These are phyloP conservation scores for Climacium dendroides DNA, from an alignment of 225 moss, liverwort and hornwort genomes.

Conservation along the genomic window DNA sequence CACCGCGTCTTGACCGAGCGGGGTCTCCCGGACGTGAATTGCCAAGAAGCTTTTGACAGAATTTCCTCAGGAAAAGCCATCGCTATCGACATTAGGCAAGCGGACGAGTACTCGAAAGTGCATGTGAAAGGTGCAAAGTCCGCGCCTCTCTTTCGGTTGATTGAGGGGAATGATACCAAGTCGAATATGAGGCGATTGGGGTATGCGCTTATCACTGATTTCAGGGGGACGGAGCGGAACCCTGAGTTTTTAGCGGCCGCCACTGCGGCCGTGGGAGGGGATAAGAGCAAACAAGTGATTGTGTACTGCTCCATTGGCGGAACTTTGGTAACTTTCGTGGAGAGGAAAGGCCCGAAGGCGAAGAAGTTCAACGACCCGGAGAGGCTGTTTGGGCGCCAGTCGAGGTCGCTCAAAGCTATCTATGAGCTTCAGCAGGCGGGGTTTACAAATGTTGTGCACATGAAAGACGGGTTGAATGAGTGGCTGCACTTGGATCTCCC, in stretches of 20 bases:
- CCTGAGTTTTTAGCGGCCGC: slow-evolving; percentile 60
- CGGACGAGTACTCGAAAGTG: slow-evolving; percentile 32
- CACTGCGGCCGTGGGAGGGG: slow-evolving; percentile 41
- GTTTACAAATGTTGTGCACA: slow-evolving; percentile 47
- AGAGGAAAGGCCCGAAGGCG: slow-evolving; percentile 67
- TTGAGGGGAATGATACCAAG: slow-evolving; percentile 65
- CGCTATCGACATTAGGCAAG: slow-evolving; percentile 60
- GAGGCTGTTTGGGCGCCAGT: slow-evolving; percentile 69
- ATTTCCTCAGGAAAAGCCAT: slow-evolving; percentile 32
- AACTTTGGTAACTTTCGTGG: slow-evolving; percentile 65
- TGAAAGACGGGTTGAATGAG: slow-evolving; percentile 49
- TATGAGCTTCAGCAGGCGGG: slow-evolving; percentile 89
- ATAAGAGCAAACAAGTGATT: slow-evolving; percentile 51
- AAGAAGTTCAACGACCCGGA: slow-evolving; percentile 80
- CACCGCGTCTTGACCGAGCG: slow-evolving; percentile 63
- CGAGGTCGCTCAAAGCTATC: slow-evolving; percentile 64
- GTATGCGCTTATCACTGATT: slow-evolving; percentile 71
- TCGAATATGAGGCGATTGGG: slow-evolving; percentile 70
- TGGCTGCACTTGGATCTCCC: slow-evolving; percentile 62
- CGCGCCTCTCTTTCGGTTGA: slow-evolving; percentile 68
- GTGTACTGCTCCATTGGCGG: slow-evolving; percentile 77
- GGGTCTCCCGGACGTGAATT: slow-evolving; percentile 38
- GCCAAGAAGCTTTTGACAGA: slow-evolving; percentile 22
- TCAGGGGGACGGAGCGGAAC: slow-evolving; percentile 79
- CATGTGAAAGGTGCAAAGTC: slow-evolving; percentile 43